Evolutionary conservation across 192 early-diverging fungal genomes (phyloP), one percentile per base, ranked within the genome.

Genomic region (Backusella liffmaniae): DNA sequence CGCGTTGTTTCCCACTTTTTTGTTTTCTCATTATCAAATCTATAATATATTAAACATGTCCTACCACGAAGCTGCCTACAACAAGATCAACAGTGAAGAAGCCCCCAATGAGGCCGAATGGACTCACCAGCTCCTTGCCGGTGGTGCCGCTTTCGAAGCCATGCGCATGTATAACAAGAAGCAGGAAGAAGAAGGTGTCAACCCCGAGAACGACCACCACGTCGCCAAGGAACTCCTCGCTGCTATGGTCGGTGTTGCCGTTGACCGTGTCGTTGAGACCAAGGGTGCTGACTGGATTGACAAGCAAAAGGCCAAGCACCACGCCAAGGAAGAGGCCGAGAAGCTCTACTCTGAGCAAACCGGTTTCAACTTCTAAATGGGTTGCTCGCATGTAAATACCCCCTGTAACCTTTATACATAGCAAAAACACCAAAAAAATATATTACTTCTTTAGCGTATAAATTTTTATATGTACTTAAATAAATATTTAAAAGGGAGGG

Each of bases 81-180:
- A 79, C 32, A 36, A 79, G 46, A 36, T 79, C 59, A n/a, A 66
- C 34, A 36, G 37, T 23, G 78, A 75, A 8, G 69, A 75, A 53
- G 29, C 65, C 30, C 5, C 65, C 16, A 76, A 84, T 41, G 46
- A 84, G 41, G 74, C 78, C 44, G 9, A 36, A 5, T 82, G 77
- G 78, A 67, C 77, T 30, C 83, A 85, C 71, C 82, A 85, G 56
- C 46, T 80, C n/a, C 36, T 89, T 34, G 85, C 83, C 18, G 83
- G 82, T 39, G 88, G 86, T 34, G 88, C 86, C 12, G 88, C 80
- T 36, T 88, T 86, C 72, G 88, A 85, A 56, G 88, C 86, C 32
- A 82, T 86, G 81, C 84, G 79, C 37, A 41, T 76, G 2, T 79
- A 79, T 70, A 85, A 83, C 53, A 29, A 67, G 41, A 70, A 78